Percentiles rank a stretch among this genome's conserved stretches.
Conservation (phyloP, 2,329 filamentous ascomycete species). For the Cladosporium colombiae region DNA sequence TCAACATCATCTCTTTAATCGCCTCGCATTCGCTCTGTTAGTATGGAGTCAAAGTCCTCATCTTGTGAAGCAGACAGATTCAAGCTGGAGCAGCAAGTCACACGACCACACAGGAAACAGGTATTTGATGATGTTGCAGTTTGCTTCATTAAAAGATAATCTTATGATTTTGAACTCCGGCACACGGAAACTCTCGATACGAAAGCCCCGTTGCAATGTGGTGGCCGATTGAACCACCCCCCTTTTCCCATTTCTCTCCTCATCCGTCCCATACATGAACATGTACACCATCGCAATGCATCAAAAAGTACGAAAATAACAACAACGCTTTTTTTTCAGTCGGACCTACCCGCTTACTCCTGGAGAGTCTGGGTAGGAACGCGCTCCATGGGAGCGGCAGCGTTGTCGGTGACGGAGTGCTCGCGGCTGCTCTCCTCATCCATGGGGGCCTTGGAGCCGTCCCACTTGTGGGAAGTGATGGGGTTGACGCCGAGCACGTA, state of each 20-base stretch:
- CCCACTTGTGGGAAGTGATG: constrained; percentile 38
- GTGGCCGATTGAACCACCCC: constrained; percentile 9
- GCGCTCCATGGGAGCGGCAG: constrained; percentile 4
- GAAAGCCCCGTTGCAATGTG: background rate
- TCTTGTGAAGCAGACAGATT: background rate
- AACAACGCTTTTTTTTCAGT: background rate
- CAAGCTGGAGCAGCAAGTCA: background rate
- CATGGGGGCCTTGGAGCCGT: constrained; percentile 34
- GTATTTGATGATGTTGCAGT: background rate
- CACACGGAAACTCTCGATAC: background rate
- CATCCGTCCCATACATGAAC: background rate
- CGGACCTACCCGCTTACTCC: constrained; percentile 1
- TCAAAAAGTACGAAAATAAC: background rate
- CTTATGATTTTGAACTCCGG: background rate
- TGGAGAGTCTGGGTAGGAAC: constrained; percentile 8
- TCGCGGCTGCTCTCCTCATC: constrained; percentile 28
- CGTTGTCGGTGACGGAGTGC: constrained; percentile 18
- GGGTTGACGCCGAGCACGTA: constrained; percentile 40
- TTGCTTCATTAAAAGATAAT: constrained; percentile 11
- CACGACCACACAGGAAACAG: background rate
- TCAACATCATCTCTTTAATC: background rate
- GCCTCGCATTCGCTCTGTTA: background rate
- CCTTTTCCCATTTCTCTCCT: background rate
- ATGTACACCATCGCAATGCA: constrained; percentile 19
- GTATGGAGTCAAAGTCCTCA: background rate